Percentiles rank a stretch among this genome's conserved stretches.
Evolutionary conservation across 2,329 filamentous ascomycete genomes (phyloP).

Genomic region (Fusarium compactum): DNA sequence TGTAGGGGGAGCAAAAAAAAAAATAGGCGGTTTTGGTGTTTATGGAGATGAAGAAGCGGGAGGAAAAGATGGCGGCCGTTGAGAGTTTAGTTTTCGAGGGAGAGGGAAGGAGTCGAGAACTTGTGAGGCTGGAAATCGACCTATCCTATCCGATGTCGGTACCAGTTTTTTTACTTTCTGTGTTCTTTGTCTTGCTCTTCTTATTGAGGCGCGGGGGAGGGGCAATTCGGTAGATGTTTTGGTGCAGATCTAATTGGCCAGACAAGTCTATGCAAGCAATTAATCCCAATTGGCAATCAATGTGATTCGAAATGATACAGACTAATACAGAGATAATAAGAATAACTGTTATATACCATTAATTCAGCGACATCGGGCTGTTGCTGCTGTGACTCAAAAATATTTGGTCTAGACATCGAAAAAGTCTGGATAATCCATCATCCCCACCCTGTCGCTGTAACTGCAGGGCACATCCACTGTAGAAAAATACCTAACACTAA

Average conservation of each 20-base stretch:
- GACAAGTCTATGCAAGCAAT: conserved; percentile 7
- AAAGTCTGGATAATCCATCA: conserved; percentile 39
- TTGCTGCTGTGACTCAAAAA: conserved; percentile 32
- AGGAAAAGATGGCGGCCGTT: conserved; percentile 36
- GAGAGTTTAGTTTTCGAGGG: conserved; percentile 28
- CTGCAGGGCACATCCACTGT: conserved; percentile 5
- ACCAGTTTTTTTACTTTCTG: conserved; percentile 26
- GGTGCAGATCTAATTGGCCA: conserved; percentile 15
- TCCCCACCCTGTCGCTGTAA: conserved; percentile 14
- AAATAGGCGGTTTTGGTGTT: conserved; percentile 20
- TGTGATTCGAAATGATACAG: neutral
- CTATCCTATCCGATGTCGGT: conserved; percentile 36
- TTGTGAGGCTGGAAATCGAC: conserved; percentile 13
- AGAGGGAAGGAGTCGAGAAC: conserved; percentile 5
- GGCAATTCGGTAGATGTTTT: conserved; percentile 21
- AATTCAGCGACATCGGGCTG: conserved; percentile 26
- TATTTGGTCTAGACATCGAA: neutral
- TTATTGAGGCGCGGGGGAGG: conserved; percentile 22
- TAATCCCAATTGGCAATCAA: conserved; percentile 7
- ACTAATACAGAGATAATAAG: neutral
- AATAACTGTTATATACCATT: conserved; percentile 7
- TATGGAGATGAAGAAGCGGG: neutral
- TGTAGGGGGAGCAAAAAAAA: neutral
- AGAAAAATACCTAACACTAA: neutral
- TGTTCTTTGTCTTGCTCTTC: neutral